Percentiles rank a stretch among this genome's conserved stretches.
phyloP scores from a whole-genome alignment of 129 eudicot genomes.

The Chrysanthemum seticuspe region DNA sequence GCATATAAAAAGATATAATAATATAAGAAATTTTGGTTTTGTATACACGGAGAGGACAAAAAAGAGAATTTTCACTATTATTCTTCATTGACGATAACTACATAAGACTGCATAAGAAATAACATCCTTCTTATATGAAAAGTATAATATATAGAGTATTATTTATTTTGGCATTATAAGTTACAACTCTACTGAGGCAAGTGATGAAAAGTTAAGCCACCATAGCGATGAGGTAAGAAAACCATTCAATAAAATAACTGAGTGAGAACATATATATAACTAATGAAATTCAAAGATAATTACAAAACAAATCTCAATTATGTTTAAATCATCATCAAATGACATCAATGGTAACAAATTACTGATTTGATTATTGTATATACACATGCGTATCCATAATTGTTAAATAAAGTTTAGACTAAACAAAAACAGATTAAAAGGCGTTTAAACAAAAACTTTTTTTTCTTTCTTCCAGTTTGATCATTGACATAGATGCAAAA shows the following conservation, averaged over 20 bases:
- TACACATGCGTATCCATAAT: too few species aligned
- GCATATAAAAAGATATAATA: not conserved
- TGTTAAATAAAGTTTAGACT: too few species aligned
- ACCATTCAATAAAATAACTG: not conserved
- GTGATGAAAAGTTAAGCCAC: too few species aligned
- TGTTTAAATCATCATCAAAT: too few species aligned
- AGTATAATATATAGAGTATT: not conserved
- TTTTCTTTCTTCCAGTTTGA: too few species aligned
- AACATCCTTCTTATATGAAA: not conserved
- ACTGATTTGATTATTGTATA: too few species aligned
- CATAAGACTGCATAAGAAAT: constrained; percentile 14
- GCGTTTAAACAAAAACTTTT: too few species aligned
- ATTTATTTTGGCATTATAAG: not conserved
- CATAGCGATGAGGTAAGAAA: not conserved
- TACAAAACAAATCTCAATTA: not conserved
- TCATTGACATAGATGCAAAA: too few species aligned
- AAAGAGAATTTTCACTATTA: constrained; percentile 18
- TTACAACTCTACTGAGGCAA: too few species aligned
- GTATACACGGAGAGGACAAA: not conserved
- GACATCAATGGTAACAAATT: too few species aligned
- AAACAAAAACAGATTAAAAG: too few species aligned
- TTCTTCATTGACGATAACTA: constrained; percentile 24
- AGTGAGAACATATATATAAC: not conserved
- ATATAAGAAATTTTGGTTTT: not conserved
- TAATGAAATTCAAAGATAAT: not conserved